Conservation (phyloP, 768 basidiomycete species). For the Mycena latifolia region DNA sequence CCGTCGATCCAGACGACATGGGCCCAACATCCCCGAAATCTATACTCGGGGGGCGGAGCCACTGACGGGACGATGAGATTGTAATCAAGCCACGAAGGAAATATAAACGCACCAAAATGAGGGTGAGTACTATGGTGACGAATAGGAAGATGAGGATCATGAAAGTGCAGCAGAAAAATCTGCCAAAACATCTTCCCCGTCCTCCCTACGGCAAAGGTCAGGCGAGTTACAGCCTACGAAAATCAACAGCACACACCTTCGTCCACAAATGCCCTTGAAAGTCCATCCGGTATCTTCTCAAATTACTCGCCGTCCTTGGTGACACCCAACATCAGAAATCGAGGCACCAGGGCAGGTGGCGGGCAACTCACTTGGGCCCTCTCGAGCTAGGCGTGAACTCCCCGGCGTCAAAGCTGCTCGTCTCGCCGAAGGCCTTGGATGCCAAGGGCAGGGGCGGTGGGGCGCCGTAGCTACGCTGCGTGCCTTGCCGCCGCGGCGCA, state of each 20-base stretch:
- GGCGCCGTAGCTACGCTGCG: conserved; percentile 16
- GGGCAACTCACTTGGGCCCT: conserved; percentile 42
- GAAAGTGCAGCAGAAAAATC: conserved; percentile 84
- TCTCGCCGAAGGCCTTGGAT: conserved; percentile 43
- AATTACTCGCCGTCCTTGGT: conserved; percentile 52
- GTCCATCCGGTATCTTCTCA: conserved; percentile 67
- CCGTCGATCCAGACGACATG: conserved; percentile 57
- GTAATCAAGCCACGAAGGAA: neutral
- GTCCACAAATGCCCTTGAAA: conserved; percentile 78
- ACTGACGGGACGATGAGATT: conserved; percentile 56
- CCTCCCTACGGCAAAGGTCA: conserved; percentile 60
- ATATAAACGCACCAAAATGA: conserved; percentile 69
- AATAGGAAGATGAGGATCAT: conserved; percentile 75
- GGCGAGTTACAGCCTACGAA: conserved; percentile 6
- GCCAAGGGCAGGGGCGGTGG: conserved; percentile 31
- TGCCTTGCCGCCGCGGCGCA: conserved; percentile 26
- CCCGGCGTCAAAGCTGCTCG: conserved; percentile 55
- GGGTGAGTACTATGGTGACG: conserved; percentile 71
- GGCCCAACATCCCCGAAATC: conserved; percentile 63
- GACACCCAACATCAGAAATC: neutral
- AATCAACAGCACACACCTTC: conserved; percentile 53
- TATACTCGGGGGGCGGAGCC: conserved; percentile 82
- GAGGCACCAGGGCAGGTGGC: conserved; percentile 24
- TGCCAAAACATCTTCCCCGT: conserved; percentile 68
- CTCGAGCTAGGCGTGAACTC: conserved; percentile 53